Evolutionary conservation across 2,329 filamentous ascomycete species (phyloP).

Genomic region (Fusarium pseudonygamai): DNA sequence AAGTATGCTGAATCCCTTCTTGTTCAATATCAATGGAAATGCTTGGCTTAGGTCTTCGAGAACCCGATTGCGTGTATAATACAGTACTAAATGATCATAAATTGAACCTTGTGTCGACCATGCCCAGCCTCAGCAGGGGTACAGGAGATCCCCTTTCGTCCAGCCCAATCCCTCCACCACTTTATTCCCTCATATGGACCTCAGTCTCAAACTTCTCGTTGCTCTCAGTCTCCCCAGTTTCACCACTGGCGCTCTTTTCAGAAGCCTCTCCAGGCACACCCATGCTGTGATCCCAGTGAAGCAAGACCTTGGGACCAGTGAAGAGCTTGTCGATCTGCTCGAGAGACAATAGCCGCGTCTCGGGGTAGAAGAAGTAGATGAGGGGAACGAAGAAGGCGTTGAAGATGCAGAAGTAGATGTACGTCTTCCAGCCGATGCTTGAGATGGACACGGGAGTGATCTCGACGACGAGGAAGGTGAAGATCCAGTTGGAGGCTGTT

Average conservation of each 20-base stretch:
- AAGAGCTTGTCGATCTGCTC: conserved; percentile 59
- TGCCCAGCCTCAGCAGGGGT: neutral
- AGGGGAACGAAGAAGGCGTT: conserved; percentile 53
- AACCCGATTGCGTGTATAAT: neutral
- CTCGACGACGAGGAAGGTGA: conserved; percentile 51
- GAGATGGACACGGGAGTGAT: conserved; percentile 51
- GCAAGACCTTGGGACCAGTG: conserved; percentile 45
- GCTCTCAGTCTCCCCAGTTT: conserved; percentile 24
- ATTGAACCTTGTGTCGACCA: neutral
- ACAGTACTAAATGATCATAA: neutral
- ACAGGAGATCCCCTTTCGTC: neutral
- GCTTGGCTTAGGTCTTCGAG: too few species aligned
- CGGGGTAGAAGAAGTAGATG: conserved; percentile 60
- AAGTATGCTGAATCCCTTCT: neutral
- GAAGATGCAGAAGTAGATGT: conserved; percentile 51
- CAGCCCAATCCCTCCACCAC: neutral
- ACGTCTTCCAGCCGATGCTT: conserved; percentile 51
- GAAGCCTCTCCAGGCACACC: conserved; percentile 43
- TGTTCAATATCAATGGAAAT: neutral
- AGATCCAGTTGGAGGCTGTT: conserved; percentile 51
- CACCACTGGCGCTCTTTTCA: conserved; percentile 24
- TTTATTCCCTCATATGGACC: conserved; percentile 15
- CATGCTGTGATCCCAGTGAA: conserved; percentile 48
- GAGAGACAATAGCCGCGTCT: conserved; percentile 58
- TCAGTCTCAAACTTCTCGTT: conserved; percentile 33